Base-by-base conservation (phyloP, 2,329 filamentous ascomycete species). In the Fusarium marasasianum region DNA sequence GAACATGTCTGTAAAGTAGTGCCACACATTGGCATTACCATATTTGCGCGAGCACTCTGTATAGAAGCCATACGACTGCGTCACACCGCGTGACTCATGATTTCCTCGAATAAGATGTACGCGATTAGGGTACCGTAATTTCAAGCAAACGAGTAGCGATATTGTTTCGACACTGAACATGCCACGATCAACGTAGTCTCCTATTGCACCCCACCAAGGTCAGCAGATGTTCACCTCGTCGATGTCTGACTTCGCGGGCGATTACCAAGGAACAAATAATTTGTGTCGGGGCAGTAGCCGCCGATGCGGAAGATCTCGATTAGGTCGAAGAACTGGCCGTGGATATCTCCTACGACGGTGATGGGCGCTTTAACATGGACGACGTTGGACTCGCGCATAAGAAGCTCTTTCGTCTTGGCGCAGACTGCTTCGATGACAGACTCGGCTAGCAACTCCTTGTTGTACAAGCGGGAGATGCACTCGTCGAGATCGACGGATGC, bases 1-100 rank as follows among this genome's bases (percentile, higher is more conserved):
- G 84, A 99, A 99, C 95, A 99, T 98, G 85, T 99, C 96, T 75
- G 96, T 99, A 82, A 99, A 99, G 83, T 98, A 96, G 84, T 99
- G 96, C 96, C 96, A 99, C 29, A 99, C 96, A 79, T 96, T 98
- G 73, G 96, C 95, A 81, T 98, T 98, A 81, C 96, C 96, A 84
- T 99, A 99, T 84, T 99, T 99, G 77, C 96, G 92, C 26, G 93
- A 95, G 84, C 96, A 99, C 82, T 99, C 96, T 29, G 96, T 98
- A 82, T 99, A 99, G 86, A 99, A 99, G 65, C 96, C 96, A 84
- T 99, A 99, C 35, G 96, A 98, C 84, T 99, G 96, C 17, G 96
- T 99, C 61, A 99, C 96, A 79, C 96, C 96, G 78, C 96, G 92
- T 65, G 95, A 98, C 84, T 99, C 96, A 85, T 99, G 96, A 84